Evolutionary conservation across 2,329 filamentous ascomycete genomes (phyloP).

Genomic region (Cyanodermella asteris): DNA sequence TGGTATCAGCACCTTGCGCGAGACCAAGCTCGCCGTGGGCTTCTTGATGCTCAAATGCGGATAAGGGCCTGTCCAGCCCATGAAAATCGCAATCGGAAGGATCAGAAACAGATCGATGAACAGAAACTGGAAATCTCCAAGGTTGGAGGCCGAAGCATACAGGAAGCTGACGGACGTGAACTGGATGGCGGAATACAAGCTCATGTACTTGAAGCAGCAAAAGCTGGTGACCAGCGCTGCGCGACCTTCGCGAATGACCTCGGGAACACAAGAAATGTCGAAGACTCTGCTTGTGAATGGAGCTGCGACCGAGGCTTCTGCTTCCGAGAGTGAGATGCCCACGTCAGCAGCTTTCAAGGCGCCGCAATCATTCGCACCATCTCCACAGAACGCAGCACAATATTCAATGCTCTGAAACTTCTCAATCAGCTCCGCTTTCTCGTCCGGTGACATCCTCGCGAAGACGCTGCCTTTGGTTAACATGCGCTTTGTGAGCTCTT

Average conservation of each 20-base stretch:
- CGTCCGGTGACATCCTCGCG: conserved; percentile 94
- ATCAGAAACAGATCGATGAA: conserved; percentile 90
- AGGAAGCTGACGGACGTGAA: conserved; percentile 94
- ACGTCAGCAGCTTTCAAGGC: conserved; percentile 94
- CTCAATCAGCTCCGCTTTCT: conserved; percentile 93
- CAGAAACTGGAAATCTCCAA: conserved; percentile 91
- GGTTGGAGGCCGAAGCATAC: conserved; percentile 78
- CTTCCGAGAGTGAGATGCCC: conserved; percentile 88
- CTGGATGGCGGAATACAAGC: conserved; percentile 94
- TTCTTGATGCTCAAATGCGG: conserved; percentile 58
- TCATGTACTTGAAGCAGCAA: conserved; percentile 99
- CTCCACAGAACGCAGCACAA: conserved; percentile 86
- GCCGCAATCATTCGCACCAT: conserved; percentile 93
- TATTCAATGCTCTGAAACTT: conserved; percentile 94
- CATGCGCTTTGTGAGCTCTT: conserved; percentile 66
- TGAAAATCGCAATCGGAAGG: conserved; percentile 83
- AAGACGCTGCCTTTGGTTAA: conserved; percentile 83
- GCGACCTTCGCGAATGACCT: conserved; percentile 79
- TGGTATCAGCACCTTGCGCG: conserved; percentile 73
- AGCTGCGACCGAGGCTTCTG: conserved; percentile 92
- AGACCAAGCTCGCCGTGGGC: conserved; percentile 80
- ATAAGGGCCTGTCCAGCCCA: conserved; percentile 89
- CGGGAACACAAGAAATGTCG: conserved; percentile 85
- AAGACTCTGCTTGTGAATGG: conserved; percentile 91
- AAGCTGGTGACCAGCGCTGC: conserved; percentile 95